These are phyloP conservation scores for Taphrina confusa DNA, from an alignment of 1,139 yeast species.

Conservation along the genomic window DNA sequence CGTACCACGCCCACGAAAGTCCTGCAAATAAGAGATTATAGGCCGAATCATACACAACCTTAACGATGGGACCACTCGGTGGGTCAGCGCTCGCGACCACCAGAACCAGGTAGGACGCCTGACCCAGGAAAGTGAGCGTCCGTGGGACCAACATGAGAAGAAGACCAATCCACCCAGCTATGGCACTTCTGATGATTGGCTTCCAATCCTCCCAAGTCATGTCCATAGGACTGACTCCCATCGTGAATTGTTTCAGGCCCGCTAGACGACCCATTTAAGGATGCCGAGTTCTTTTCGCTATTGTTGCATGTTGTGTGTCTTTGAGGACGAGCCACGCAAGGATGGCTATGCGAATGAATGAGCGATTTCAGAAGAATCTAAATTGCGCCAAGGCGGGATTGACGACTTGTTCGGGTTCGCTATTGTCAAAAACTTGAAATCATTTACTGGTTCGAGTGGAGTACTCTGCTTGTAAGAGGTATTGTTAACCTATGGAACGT, in stretches of 20 bases:
- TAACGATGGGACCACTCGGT: slow-evolving; percentile 36
- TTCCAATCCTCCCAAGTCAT: slow-evolving; percentile 27
- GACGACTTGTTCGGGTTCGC: no score
- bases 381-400: no score
- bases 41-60: slow-evolving; percentile 24
- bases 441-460: no score
- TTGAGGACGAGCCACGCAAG: no score
- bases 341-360: no score
- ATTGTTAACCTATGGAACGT: no score
- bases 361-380: no score
- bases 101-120: slow-evolving; percentile 31
- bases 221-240: background rate
- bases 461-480: no score
- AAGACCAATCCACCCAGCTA: slow-evolving; percentile 36
- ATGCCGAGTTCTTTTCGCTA: no score
- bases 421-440: no score
- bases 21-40: slow-evolving; percentile 27
- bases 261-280: background rate
- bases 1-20: slow-evolving; percentile 30
- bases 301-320: no score
- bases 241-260: background rate
- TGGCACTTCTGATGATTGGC: slow-evolving; percentile 34
- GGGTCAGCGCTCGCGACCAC: slow-evolving; percentile 33
- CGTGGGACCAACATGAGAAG: slow-evolving; percentile 33
- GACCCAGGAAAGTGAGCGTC: slow-evolving; percentile 32